A percentile compares a stretch with the other conserved stretches of the same genome.
phyloP scores from a whole-genome alignment of 1,139 yeast species.

The Wickerhamiella infanticola region DNA sequence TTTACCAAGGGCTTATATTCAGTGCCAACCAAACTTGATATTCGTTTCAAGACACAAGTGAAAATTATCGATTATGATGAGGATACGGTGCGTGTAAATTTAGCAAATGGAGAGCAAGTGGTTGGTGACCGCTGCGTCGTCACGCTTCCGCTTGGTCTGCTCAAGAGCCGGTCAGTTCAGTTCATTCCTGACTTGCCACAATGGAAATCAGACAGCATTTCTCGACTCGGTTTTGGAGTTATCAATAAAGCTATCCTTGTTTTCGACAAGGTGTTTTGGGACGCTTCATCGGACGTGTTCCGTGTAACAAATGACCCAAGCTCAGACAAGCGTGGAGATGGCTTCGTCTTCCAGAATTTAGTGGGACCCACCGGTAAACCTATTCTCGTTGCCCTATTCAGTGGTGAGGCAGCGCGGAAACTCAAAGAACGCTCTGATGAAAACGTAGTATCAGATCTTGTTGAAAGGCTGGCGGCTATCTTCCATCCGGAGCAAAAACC shows the following conservation, averaged over 20 bases:
- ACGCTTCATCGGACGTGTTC: slow-evolving; percentile 22
- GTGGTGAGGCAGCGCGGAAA: slow-evolving; percentile 27
- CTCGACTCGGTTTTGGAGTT: slow-evolving; percentile 28
- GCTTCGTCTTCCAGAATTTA: slow-evolving; percentile 29
- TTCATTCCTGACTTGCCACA: slow-evolving; percentile 31
- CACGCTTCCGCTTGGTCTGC: slow-evolving; percentile 30
- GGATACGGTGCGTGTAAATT: slow-evolving; percentile 20
- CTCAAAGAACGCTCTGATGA: slow-evolving; percentile 23
- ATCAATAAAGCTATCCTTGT: slow-evolving; percentile 28
- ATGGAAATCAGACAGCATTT: slow-evolving; percentile 28
- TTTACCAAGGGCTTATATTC: slow-evolving; percentile 27
- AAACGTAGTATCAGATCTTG: slow-evolving; percentile 24
- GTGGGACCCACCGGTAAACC: slow-evolving; percentile 25
- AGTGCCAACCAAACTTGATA: slow-evolving; percentile 27
- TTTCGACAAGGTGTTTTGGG: slow-evolving; percentile 30
- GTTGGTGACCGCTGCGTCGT: slow-evolving; percentile 28
- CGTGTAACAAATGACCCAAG: slow-evolving; percentile 22
- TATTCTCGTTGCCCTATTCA: slow-evolving; percentile 26
- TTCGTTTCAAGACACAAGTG: slow-evolving; percentile 27
- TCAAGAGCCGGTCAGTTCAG: slow-evolving; percentile 26
- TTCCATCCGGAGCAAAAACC: slow-evolving; percentile 17
- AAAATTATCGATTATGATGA: slow-evolving; percentile 26
- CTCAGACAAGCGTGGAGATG: slow-evolving; percentile 23
- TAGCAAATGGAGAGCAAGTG: slow-evolving; percentile 28
- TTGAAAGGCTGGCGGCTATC: slow-evolving; percentile 19